A percentile compares a stretch with the other conserved stretches of the same genome.
These are phyloP conservation scores for Nothophaeocryptopus gaeumannii DNA, from an alignment of 2,329 filamentous ascomycete species.

Conservation along the genomic window DNA sequence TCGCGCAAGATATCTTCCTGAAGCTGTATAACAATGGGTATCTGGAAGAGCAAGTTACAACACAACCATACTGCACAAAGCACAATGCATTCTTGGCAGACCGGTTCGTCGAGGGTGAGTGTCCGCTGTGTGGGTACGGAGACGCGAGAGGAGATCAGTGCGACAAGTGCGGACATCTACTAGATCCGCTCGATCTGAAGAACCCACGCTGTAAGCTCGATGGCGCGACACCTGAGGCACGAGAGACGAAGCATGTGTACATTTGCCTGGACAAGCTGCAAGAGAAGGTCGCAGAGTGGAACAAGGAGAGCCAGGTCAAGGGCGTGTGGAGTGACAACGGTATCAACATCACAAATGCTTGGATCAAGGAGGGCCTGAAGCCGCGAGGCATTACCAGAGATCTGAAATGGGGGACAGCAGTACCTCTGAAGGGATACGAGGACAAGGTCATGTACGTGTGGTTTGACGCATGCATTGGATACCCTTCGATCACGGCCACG, in stretches of 20 bases:
- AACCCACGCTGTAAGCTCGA: conserved; percentile 92
- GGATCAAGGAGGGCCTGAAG: conserved; percentile 80
- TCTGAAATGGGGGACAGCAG: conserved; percentile 78
- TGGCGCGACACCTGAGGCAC: conserved; percentile 72
- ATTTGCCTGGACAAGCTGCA: conserved; percentile 83
- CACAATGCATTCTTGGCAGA: conserved; percentile 69
- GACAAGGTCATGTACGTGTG: conserved; percentile 87
- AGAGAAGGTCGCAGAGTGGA: conserved; percentile 73
- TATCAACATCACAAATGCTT: conserved; percentile 71
- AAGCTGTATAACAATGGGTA: conserved; percentile 86
- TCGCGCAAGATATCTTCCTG: conserved; percentile 86
- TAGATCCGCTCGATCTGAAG: conserved; percentile 59
- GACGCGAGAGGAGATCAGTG: conserved; percentile 55
- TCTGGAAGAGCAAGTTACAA: conserved; percentile 80
- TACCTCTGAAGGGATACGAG: conserved; percentile 60
- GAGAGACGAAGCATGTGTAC: conserved; percentile 87
- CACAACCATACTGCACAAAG: conserved; percentile 81
- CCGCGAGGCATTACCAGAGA: conserved; percentile 88
- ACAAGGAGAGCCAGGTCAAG: conserved; percentile 67
- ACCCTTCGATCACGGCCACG: conserved; percentile 89
- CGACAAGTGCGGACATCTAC: conserved; percentile 49
- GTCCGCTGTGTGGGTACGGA: conserved; percentile 62
- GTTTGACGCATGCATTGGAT: conserved; percentile 92
- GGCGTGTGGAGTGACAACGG: conserved; percentile 76
- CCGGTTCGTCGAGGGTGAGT: conserved; percentile 78